Conservation (phyloP, 306 rosid species). For the Prunus davidiana region DNA sequence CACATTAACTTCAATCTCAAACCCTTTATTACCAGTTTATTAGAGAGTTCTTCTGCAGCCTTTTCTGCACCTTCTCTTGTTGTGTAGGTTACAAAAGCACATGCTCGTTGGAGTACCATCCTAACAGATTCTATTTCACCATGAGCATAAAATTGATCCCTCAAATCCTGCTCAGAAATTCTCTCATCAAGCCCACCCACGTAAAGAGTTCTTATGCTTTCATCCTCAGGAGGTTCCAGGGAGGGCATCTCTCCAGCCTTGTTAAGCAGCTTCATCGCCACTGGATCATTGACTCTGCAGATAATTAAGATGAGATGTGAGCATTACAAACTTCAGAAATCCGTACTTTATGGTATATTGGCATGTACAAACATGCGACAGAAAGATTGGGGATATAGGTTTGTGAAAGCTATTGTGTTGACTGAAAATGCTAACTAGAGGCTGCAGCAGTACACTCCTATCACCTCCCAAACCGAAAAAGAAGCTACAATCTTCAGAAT, state of each 20-base stretch:
- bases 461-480: neutral
- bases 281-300: slow-evolving; percentile 87
- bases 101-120: slow-evolving; percentile 91
- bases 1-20: slow-evolving; percentile 89
- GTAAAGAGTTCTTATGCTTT: slow-evolving; percentile 79
- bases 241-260: slow-evolving; percentile 97
- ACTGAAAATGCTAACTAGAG: neutral
- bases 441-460: neutral
- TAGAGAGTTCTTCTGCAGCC: slow-evolving; percentile 90
- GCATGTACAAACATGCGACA: neutral
- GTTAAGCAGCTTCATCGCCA: slow-evolving; percentile 81
- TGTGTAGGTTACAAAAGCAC: slow-evolving; percentile 89
- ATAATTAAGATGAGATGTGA: neutral
- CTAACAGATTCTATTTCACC: slow-evolving; percentile 90
- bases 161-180: slow-evolving; percentile 83
- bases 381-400: neutral
- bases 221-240: slow-evolving; percentile 86
- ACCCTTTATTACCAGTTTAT: slow-evolving; percentile 82
- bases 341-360: neutral
- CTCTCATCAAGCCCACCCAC: slow-evolving; percentile 95
- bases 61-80: slow-evolving; percentile 91
- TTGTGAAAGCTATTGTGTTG: neutral
- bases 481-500: neutral
- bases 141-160: slow-evolving; percentile 87
- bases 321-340: neutral